Evolutionary conservation across 495 filamentous ascomycete genomes (phyloP), one percentile per base, ranked within the genome.

Genomic region (Neurospora sublineolata): DNA sequence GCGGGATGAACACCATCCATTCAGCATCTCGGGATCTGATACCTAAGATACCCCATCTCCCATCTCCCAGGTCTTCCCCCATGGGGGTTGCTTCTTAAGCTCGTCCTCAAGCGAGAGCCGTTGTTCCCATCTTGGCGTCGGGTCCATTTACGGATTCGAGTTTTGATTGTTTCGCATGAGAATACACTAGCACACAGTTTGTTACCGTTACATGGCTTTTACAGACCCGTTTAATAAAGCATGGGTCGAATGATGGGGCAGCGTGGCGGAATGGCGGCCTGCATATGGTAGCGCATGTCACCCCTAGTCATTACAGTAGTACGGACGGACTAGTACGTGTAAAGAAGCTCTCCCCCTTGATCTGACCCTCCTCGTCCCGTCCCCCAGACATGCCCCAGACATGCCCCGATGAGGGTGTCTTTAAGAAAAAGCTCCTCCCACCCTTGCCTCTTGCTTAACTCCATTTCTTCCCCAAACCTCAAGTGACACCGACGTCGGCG

Each of bases 331-430:
- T 60, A 60, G n/a, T 58, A 58, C 46, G 23, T 30, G 23, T 33
- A 60, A 60, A 33, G 27, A 64, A 64, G 27, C 52, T 60, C 52
- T 30, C 23, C 23, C 27, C 52, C 23, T 30, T 23, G 46, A 58
- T 58, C 46, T 30, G 46, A 58, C 20, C 46, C 23, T 58, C 23
- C 46, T 58, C 46, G 23, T 58, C 46, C 46, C 46, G 46, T 58
- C 42, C 8, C 46, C 23, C 46, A 23, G 46, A 58, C 46, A n/a
- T n/a, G n/a, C 23, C 46, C 46, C 52, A 68, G 60, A 27, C n/a
- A 68, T 75, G 69, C 44, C 20, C 70, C 73, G 18, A 68, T 42
- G 20, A 68, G 52, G 52, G 7, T 33, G 52, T 64, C 52, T 64
- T 33, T 33, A 64, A 64, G 52, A 58, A 58, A 30, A 18, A 64